phyloP scores from a whole-genome alignment of 106 monocot species.

The Dendrobium chrysotoxum region DNA sequence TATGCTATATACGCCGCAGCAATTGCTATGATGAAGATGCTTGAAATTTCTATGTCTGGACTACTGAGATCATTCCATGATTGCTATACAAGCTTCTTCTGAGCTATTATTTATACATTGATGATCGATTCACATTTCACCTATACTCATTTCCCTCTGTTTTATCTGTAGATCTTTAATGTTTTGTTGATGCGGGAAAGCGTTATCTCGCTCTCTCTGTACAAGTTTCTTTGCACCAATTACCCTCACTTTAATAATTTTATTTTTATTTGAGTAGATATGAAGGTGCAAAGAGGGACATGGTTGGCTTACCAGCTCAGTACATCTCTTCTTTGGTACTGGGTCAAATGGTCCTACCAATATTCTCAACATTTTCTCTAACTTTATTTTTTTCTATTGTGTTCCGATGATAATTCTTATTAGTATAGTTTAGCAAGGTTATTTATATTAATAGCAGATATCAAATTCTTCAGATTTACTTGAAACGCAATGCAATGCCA shows the following conservation, averaged over 20 bases:
- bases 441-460: too few species aligned
- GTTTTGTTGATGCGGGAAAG: not conserved
- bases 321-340: not conserved
- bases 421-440: too few species aligned
- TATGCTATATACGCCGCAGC: not conserved
- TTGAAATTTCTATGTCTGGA: constrained; percentile 6
- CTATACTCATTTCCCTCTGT: too few species aligned
- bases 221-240: not conserved
- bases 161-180: not conserved
- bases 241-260: not conserved
- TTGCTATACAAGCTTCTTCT: not conserved
- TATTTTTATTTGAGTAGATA: not conserved
- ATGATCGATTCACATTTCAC: not conserved
- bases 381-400: too few species aligned
- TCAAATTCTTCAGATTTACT: too few species aligned
- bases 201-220: too few species aligned
- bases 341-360: constrained; percentile 1
- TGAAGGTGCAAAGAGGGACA: not conserved
- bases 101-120: not conserved
- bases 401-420: too few species aligned
- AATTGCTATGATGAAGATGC: not conserved
- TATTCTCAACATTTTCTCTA: not conserved
- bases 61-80: not conserved
- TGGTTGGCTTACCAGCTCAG: constrained; percentile 3
- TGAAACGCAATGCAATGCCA: too few species aligned